These are phyloP conservation scores for Mucor racemosus DNA, from an alignment of 371 early-diverging fungal genomes.

Conservation along the genomic window DNA sequence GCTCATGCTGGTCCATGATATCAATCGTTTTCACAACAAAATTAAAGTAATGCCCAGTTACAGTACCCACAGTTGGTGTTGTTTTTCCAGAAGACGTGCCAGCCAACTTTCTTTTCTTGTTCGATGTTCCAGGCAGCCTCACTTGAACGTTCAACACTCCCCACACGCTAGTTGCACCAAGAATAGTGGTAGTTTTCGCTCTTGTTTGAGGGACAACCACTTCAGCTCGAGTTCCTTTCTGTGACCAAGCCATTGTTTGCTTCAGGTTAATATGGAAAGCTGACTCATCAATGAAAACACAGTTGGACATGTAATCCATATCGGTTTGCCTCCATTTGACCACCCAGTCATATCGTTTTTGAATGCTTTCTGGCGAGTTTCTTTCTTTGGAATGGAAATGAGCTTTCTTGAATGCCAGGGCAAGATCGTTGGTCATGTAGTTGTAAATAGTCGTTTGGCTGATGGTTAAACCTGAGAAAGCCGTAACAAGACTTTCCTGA, in stretches of 20 bases:
- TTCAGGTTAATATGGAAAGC: constrained; percentile 22
- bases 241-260: constrained; percentile 14
- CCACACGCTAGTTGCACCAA: constrained; percentile 13
- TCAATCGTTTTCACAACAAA: not conserved
- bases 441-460: not conserved
- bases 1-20: not conserved
- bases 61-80: not conserved
- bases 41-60: not conserved
- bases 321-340: constrained; percentile 8
- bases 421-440: constrained; percentile 2
- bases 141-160: constrained; percentile 15
- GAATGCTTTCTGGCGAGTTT: constrained; percentile 7
- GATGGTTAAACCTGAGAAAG: constrained; percentile 4
- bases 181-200: constrained; percentile 16
- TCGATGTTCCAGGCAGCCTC: constrained; percentile 10
- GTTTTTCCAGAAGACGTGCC: not conserved
- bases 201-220: constrained; percentile 14
- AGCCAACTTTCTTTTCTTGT: constrained; percentile 20
- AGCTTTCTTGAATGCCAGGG: constrained; percentile 7
- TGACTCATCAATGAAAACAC: constrained; percentile 8
- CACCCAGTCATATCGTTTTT: constrained; percentile 10
- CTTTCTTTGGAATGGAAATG: constrained; percentile 19
- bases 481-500: constrained; percentile 5
- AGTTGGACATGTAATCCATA: constrained; percentile 13
- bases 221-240: constrained; percentile 9